Conservation (phyloP, 768 basidiomycete genomes). For the Tricholoma flavovirens region DNA sequence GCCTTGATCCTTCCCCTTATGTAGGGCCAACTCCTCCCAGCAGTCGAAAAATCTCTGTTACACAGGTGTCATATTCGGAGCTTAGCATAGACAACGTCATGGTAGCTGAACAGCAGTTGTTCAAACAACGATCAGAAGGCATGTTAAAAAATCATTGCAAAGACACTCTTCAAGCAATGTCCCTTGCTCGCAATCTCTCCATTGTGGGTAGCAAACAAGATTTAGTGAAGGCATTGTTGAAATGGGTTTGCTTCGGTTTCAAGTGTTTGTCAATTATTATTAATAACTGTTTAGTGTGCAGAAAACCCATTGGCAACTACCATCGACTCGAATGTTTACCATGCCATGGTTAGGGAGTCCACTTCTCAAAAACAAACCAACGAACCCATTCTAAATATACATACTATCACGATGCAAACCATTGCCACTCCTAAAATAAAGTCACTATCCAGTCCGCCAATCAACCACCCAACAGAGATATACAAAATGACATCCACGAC, state of each 20-base stretch:
- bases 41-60: not conserved
- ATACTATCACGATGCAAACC: not conserved
- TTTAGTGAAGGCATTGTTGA: not conserved
- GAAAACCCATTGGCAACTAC: not conserved
- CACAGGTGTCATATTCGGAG: not conserved
- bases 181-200: not conserved
- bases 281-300: not conserved
- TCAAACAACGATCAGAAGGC: not conserved
- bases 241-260: not conserved
- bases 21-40: not conserved
- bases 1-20: not conserved
- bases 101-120: not conserved
- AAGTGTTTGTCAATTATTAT: not conserved
- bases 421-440: not conserved
- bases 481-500: not conserved
- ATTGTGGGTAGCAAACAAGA: not conserved
- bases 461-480: not conserved
- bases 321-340: not conserved
- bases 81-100: not conserved
- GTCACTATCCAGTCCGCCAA: not conserved
- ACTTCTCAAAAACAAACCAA: not conserved
- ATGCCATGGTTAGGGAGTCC: not conserved
- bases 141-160: not conserved
- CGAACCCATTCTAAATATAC: not conserved
- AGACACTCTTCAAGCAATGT: not conserved